These are phyloP conservation scores for Osmozyma mogii DNA, from an alignment of 805 yeast genomes.

Conservation along the genomic window DNA sequence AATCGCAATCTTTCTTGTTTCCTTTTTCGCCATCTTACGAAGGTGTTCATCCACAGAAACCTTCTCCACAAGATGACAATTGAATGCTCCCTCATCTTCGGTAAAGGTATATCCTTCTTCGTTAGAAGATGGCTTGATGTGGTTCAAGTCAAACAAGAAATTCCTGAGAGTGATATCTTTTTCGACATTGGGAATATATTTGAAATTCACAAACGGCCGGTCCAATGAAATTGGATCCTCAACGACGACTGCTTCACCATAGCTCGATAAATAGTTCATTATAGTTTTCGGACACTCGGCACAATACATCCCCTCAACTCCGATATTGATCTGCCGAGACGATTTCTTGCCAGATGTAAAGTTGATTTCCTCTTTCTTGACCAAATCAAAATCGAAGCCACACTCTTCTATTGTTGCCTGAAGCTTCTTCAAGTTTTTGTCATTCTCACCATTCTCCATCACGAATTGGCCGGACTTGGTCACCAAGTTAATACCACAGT, in stretches of 20 bases:
- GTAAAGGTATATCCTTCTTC: slow-evolving; percentile 13
- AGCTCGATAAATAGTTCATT: slow-evolving; percentile 38
- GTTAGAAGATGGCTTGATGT: slow-evolving; percentile 25
- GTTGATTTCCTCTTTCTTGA: slow-evolving; percentile 36
- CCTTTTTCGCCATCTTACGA: slow-evolving; percentile 38
- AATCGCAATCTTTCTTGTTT: slow-evolving; percentile 36
- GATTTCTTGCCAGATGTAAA: slow-evolving; percentile 40
- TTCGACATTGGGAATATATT: slow-evolving; percentile 49
- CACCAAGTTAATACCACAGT: slow-evolving; percentile 47
- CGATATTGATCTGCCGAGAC: slow-evolving; percentile 50
- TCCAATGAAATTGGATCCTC: slow-evolving; percentile 47
- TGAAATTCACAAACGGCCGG: slow-evolving; percentile 53
- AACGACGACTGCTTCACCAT: slow-evolving; percentile 51
- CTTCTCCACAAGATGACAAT: slow-evolving; percentile 46
- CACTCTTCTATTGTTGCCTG: slow-evolving; percentile 51
- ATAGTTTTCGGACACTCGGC: slow-evolving; percentile 58
- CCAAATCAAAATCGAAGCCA: slow-evolving; percentile 54
- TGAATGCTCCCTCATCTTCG: slow-evolving; percentile 27
- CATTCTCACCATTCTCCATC: slow-evolving; percentile 33
- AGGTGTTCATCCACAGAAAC: slow-evolving; percentile 60
- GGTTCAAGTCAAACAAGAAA: slow-evolving; percentile 42
- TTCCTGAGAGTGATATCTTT: slow-evolving; percentile 46
- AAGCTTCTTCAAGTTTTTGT: slow-evolving; percentile 28
- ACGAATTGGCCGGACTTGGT: slow-evolving; percentile 59
- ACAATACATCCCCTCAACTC: slow-evolving; percentile 62